A percentile compares a stretch with the other conserved stretches of the same genome.
phyloP scores from a whole-genome alignment of 2,329 filamentous ascomycete species.

The Pyricularia pennisetigena region DNA sequence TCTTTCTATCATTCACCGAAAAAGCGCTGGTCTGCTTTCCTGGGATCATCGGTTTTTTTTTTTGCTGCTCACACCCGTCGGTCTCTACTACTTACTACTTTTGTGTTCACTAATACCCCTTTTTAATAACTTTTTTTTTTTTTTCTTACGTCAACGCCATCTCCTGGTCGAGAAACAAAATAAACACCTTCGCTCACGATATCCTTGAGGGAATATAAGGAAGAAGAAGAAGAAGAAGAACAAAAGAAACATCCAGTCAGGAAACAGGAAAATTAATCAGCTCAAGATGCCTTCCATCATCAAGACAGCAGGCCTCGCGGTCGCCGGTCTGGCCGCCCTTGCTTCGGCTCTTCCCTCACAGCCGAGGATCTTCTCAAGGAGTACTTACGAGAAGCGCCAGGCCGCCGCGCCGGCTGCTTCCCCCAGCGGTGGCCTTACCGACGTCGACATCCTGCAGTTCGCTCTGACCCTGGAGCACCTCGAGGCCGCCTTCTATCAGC shows the following conservation, averaged over 20 bases:
- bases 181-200: slow-evolving; percentile 7
- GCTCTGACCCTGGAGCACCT: slow-evolving; percentile 67
- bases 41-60: slow-evolving; percentile 23
- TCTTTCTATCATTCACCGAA: slow-evolving; percentile 22
- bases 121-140: slow-evolving; percentile 22
- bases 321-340: slow-evolving; percentile 34
- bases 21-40: slow-evolving; percentile 43
- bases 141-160: slow-evolving; percentile 16
- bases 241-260: slow-evolving; percentile 8
- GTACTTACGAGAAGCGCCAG: slow-evolving; percentile 41
- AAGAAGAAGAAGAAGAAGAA: slow-evolving; percentile 13
- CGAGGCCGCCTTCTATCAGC: slow-evolving; percentile 62
- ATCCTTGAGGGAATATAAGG: slow-evolving; percentile 14
- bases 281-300: slow-evolving; percentile 36
- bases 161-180: slow-evolving; percentile 12
- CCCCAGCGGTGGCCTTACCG: slow-evolving; percentile 30
- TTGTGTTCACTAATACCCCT: slow-evolving; percentile 8
- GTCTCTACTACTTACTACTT: slow-evolving; percentile 11
- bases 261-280: slow-evolving; percentile 9
- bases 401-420: slow-evolving; percentile 30
- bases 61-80: slow-evolving; percentile 8
- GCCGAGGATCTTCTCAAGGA: slow-evolving; percentile 18
- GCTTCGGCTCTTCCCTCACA: slow-evolving; percentile 36
- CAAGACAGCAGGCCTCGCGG: slow-evolving; percentile 29
- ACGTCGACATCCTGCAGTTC: slow-evolving; percentile 49